A percentile compares a stretch with the other conserved stretches of the same genome.
These are phyloP conservation scores for Plasmodium coatneyi DNA, from an alignment of 169 alveolate genomes.

Conservation along the genomic window DNA sequence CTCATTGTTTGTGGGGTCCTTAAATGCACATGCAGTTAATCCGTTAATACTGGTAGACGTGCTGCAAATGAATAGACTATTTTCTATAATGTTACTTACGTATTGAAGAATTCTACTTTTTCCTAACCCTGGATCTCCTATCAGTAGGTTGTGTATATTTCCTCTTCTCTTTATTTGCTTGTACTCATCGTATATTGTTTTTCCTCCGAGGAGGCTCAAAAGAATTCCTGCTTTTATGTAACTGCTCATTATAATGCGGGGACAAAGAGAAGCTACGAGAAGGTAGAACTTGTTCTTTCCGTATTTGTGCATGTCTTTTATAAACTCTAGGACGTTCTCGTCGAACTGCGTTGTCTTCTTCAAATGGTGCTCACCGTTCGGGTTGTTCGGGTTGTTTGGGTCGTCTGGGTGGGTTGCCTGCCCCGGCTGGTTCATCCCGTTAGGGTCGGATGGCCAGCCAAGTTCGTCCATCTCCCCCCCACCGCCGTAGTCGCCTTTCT, in stretches of 20 bases:
- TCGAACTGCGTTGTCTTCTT: slow-evolving; percentile 9
- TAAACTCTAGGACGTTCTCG: slow-evolving; percentile 45
- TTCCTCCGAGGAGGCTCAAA: slow-evolving; percentile 80
- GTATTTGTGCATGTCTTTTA: slow-evolving; percentile 76
- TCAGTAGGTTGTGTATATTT: slow-evolving; percentile 76
- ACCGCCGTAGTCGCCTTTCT: background rate
- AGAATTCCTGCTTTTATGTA: slow-evolving; percentile 79
- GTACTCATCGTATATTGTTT: slow-evolving; percentile 75
- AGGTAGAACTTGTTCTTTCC: slow-evolving; percentile 80
- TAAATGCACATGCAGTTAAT: slow-evolving; percentile 89
- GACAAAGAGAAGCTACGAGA: slow-evolving; percentile 80
- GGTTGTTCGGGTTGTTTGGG: background rate
- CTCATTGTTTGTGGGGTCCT: slow-evolving; percentile 87
- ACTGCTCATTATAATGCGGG: slow-evolving; percentile 61
- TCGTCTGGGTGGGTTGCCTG: background rate
- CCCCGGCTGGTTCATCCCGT: background rate
- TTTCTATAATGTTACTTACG: slow-evolving; percentile 75
- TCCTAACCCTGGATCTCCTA: slow-evolving; percentile 84
- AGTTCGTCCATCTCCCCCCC: background rate
- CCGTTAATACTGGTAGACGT: slow-evolving; percentile 91
- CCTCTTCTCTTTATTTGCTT: slow-evolving; percentile 76
- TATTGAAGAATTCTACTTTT: slow-evolving; percentile 79
- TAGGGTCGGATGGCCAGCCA: background rate
- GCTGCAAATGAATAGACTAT: slow-evolving; percentile 83
- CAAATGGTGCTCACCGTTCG: background rate